Evolutionary conservation across 2,329 filamentous ascomycete genomes (phyloP), one percentile per base, ranked within the genome.

Genomic region (Corynespora cassiicola): DNA sequence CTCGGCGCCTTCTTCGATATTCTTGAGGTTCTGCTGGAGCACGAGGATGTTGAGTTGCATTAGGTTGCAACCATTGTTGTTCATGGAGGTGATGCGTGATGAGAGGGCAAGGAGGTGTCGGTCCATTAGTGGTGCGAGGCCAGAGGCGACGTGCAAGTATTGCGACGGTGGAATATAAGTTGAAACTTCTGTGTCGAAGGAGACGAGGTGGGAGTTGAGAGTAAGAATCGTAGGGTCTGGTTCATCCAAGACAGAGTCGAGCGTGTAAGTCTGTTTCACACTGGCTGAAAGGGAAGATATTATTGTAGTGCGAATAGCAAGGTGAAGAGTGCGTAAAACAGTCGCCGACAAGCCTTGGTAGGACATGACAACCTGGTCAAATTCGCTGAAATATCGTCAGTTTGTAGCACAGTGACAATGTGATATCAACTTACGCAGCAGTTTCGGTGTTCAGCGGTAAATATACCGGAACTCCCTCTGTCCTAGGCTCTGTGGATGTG

Each of bases 31-130:
- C 65, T 99, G 94, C 70, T 97, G 92, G 34, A 99, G 75, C 25
- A 99, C 94, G 16, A 96, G 79, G 31, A 96, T 90, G 65, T 99
- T 96, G 58, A 97, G 82, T 65, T 90, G 86, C 82, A 99, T 90
- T 23, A 90, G 82, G n/a, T 85, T 83, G 43, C 86, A 88, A 26
- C 94, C 94, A 55, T 87, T 82, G 23, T 72, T 74, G 66, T 99
- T 96, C 84, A 99, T 92, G 6, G 86, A 84, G 32, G 84, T 83
- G 28, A 92, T 87, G 61, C 78, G 74, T 2, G 85, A 82, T 47
- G 87, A 87, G 44, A 83, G 75, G 4, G 56, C 50, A 23, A 96
- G 82, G 3, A 97, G 82, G 60, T 87, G 88, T 7, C 78, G 76
- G 64, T 95, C 91, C 53, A 94, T 86, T 14, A 97, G 81, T 12